Base-by-base conservation (phyloP, 2,329 filamentous ascomycete species). In the Grosmannia penicillata region DNA sequence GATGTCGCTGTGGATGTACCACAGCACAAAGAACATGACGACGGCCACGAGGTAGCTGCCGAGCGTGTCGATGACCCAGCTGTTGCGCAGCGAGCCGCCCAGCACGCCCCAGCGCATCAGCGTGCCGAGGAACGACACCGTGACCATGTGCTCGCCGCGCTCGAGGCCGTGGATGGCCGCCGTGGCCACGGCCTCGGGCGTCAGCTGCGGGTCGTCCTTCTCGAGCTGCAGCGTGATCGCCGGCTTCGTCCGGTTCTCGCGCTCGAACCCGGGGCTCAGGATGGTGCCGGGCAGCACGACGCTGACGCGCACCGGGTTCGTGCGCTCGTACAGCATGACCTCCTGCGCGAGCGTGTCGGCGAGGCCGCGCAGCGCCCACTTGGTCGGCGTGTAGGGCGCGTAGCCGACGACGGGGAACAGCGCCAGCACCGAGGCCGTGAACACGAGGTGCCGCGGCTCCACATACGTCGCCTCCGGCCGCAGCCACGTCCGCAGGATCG, bases 231-330 rank as follows among this genome's bases (percentile, higher is more conserved):
- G 70, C 4, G 87, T 94, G 36, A 95, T 68, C 6, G 69, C 73
- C 8, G 87, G 89, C 59, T 96, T 96, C 22, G 72, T 71, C 49
- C 63, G 58, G 51, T 93, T 78, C 61, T 96, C 89, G 15, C 72
- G 66, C 43, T 78, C 78, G 37, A 79, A 70, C 1, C 87, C 86
- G 0, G 84, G 78, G 6, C 72, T 78, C 13, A 75, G 66, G 46
- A 98, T 96, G 3, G 81, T 84, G 38, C 82, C 89, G 0, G 91
- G 91, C 50, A 78, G 82, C 11, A 96, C 74, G 30, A 84, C 71
- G 51, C 93, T 84, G 17, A 95, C 67, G 49, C 81, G 75, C 38
- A 96, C 78, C 3, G 56, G 56, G 34, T 55, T 51, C 8, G 46
- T 46, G 31, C 79, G 72, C 38, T 87, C 86, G 63, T 96, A 98